Percentiles rank a stretch among this genome's conserved stretches.
These are phyloP conservation scores for Diaporthe nobilis DNA, from an alignment of 2,329 filamentous ascomycete genomes.

Conservation along the genomic window DNA sequence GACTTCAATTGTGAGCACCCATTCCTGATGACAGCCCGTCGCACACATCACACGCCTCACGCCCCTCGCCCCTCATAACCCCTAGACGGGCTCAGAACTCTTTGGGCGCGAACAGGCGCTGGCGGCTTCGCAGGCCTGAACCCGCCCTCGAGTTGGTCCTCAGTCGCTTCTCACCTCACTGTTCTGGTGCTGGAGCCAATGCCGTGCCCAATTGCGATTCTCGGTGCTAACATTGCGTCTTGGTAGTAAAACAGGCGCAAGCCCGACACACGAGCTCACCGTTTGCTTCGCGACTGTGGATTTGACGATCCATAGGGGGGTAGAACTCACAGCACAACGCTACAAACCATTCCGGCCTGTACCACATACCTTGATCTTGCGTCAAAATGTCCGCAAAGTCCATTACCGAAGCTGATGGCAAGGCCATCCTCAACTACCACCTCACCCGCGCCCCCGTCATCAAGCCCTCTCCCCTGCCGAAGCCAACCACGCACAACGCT, in stretches of 20 bases:
- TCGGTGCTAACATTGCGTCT: constrained; percentile 35
- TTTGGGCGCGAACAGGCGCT: background rate
- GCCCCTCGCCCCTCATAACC: constrained; percentile 23
- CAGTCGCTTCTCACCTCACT: background rate
- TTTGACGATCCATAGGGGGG: constrained; percentile 38
- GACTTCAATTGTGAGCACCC: constrained; percentile 33
- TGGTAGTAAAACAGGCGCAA: constrained; percentile 34
- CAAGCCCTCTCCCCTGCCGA: constrained; percentile 95
- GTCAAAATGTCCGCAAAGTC: constrained; percentile 91
- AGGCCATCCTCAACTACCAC: constrained; percentile 99
- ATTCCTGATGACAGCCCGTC: background rate
- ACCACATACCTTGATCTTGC: constrained; percentile 41
- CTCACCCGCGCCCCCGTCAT: constrained; percentile 97
- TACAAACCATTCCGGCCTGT: constrained; percentile 36
- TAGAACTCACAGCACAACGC: constrained; percentile 32
- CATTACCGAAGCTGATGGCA: constrained; percentile 99
- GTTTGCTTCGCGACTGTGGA: constrained; percentile 41
- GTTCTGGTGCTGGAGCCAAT: background rate
- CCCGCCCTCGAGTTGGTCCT: background rate
- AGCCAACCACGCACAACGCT: constrained; percentile 89
- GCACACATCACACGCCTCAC: background rate
- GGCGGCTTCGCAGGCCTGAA: background rate
- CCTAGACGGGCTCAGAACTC: background rate
- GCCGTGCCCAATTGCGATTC: constrained; percentile 33
- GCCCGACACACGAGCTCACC: constrained; percentile 34